Conservation (phyloP, 2,329 filamentous ascomycete species). For the Neoscytalidium dimidiatum region DNA sequence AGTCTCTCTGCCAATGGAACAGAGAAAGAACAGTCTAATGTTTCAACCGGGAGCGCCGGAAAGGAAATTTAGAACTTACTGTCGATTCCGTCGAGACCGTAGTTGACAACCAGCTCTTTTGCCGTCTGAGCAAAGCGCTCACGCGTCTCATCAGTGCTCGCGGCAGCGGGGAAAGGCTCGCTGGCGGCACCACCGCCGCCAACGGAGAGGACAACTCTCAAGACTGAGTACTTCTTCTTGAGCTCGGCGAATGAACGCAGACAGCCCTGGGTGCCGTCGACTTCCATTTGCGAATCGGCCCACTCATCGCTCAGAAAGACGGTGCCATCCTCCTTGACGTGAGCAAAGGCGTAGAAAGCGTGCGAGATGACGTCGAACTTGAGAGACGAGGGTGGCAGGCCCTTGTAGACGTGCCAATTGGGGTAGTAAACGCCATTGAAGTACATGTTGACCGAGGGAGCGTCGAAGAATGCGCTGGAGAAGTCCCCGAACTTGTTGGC, state of each 20-base stretch:
- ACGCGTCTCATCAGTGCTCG: slow-evolving; percentile 59
- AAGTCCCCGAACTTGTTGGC: background rate
- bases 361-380: slow-evolving; percentile 77
- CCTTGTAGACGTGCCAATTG: slow-evolving; percentile 73
- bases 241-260: slow-evolving; percentile 72
- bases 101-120: slow-evolving; percentile 67
- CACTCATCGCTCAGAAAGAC: slow-evolving; percentile 82
- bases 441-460: slow-evolving; percentile 36
- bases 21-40: background rate
- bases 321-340: slow-evolving; percentile 78
- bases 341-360: slow-evolving; percentile 77
- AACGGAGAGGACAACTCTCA: slow-evolving; percentile 76
- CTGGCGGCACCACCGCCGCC: slow-evolving; percentile 71
- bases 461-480: background rate
- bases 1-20: background rate
- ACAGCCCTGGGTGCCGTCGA: slow-evolving; percentile 64
- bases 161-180: slow-evolving; percentile 68
- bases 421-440: slow-evolving; percentile 82
- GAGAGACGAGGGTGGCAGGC: slow-evolving; percentile 71
- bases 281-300: slow-evolving; percentile 71
- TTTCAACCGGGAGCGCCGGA: background rate
- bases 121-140: slow-evolving; percentile 73
- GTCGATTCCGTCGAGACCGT: slow-evolving; percentile 74
- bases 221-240: slow-evolving; percentile 68
- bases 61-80: slow-evolving; percentile 53